These are phyloP conservation scores for Pseudozyma sp. DNA, from an alignment of 1,284 basidiomycete genomes.

Conservation along the genomic window DNA sequence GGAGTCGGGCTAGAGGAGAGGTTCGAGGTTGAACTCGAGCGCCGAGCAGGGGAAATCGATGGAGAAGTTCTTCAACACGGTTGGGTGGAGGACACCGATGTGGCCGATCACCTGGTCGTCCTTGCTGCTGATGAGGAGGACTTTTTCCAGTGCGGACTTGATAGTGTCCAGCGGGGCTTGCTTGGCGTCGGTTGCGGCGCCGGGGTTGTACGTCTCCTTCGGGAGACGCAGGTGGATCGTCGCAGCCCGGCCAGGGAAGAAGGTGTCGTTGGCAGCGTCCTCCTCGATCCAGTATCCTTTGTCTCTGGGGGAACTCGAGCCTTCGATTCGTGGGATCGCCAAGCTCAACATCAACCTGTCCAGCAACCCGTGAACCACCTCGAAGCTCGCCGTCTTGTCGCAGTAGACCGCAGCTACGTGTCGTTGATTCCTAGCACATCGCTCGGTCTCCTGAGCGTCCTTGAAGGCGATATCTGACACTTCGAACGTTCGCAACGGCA, in stretches of 20 bases:
- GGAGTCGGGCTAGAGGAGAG: constrained; percentile 79
- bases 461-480: constrained; percentile 93
- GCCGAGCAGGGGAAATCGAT: constrained; percentile 93
- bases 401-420: constrained; percentile 92
- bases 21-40: constrained; percentile 92
- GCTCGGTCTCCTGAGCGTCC: constrained; percentile 77
- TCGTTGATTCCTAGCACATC: constrained; percentile 86
- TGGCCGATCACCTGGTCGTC: constrained; percentile 35
- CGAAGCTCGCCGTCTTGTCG: constrained; percentile 95
- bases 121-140: constrained; percentile 7
- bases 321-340: constrained; percentile 82
- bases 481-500: constrained; percentile 95
- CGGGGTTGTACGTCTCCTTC: constrained; percentile 23
- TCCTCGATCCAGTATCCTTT: constrained; percentile 87
- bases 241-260: constrained; percentile 93
- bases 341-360: constrained; percentile 95
- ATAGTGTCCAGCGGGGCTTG: constrained; percentile 32
- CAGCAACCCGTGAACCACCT: constrained; percentile 93
- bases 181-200: constrained; percentile 16
- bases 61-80: constrained; percentile 58
- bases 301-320: constrained; percentile 72
- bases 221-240: constrained; percentile 82
- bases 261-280: constrained; percentile 79
- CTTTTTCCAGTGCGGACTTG: constrained; percentile 25
- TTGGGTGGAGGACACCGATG: constrained; percentile 64